Evolutionary conservation across 2,329 filamentous ascomycete genomes (phyloP).

Genomic region (Ophiostoma tasmaniense): DNA sequence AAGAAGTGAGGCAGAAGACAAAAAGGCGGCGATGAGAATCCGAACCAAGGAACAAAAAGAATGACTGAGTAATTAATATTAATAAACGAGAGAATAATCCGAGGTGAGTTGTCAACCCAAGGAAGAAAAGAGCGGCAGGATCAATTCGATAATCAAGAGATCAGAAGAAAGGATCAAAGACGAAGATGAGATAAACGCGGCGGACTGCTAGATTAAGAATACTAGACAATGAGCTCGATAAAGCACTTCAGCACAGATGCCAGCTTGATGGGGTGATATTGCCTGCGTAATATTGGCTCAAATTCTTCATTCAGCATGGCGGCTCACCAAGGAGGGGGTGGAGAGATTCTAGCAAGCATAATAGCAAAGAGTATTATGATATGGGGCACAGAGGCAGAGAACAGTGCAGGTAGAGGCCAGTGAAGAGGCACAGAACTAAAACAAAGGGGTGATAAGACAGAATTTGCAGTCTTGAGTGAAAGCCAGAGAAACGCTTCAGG

Average conservation of each 20-base stretch:
- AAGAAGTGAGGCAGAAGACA: not conserved
- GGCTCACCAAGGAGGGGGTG: slow-evolving; percentile 3
- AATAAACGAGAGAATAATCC: not conserved
- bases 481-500: not conserved
- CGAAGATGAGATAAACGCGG: not conserved
- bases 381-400: not conserved
- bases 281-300: slow-evolving; percentile 14
- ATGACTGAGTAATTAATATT: not conserved
- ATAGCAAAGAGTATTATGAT: not conserved
- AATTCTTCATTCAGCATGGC: slow-evolving; percentile 15
- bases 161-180: not conserved
- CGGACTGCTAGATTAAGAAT: not conserved
- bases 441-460: not conserved
- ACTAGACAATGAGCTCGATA: not conserved
- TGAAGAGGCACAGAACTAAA: not conserved
- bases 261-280: slow-evolving; percentile 11
- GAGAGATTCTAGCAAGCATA: not conserved
- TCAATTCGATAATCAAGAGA: not conserved
- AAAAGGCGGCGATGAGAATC: not conserved
- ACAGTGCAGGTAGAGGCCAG: not conserved
- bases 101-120: not conserved
- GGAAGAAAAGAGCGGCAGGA: not conserved
- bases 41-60: not conserved
- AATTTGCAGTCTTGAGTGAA: not conserved
- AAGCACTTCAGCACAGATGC: not conserved